Conservation (phyloP, 257 asterid species). For the Jacaranda copaia region DNA sequence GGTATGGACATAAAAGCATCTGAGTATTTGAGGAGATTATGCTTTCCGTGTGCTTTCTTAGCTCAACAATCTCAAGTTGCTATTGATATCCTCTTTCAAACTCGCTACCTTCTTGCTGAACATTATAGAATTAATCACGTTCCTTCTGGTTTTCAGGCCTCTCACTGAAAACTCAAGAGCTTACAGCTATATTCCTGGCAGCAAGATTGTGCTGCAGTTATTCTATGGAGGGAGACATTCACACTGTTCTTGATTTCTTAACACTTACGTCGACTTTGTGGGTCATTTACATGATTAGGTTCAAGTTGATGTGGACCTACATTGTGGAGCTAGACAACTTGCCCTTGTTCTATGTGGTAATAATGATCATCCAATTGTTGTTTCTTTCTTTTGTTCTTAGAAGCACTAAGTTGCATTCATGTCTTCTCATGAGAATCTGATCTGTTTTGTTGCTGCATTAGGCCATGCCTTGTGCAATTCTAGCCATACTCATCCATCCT, state of each 20-base stretch:
- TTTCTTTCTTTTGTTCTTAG: too few relatives aligned
- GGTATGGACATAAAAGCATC: too few relatives aligned
- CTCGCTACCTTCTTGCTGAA: too few relatives aligned
- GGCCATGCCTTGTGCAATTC: conserved; percentile 55
- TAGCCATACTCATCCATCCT: conserved; percentile 58
- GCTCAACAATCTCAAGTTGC: too few relatives aligned
- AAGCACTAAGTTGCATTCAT: too few relatives aligned
- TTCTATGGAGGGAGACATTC: conserved; percentile 65
- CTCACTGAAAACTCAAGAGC: conserved; percentile 75
- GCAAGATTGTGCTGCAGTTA: conserved; percentile 61
- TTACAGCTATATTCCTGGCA: conserved; percentile 68
- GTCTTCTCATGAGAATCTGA: too few relatives aligned
- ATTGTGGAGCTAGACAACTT: conserved; percentile 57
- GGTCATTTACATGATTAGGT: conserved; percentile 72
- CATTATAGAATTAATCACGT: too few relatives aligned
- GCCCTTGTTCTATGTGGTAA: conserved; percentile 60
- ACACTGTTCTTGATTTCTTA: conserved; percentile 64
- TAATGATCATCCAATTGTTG: background rate
- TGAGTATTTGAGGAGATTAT: too few relatives aligned
- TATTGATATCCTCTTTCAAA: too few relatives aligned
- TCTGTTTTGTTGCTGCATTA: conserved; percentile 10
- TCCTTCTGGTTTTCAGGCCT: conserved; percentile 50
- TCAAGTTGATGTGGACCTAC: conserved; percentile 63
- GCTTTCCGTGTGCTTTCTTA: too few relatives aligned
- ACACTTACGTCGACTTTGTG: conserved; percentile 73